Evolutionary conservation across 2,329 filamentous ascomycete genomes (phyloP), one percentile per base, ranked within the genome.

Genomic region (Sarocladium oryzae): DNA sequence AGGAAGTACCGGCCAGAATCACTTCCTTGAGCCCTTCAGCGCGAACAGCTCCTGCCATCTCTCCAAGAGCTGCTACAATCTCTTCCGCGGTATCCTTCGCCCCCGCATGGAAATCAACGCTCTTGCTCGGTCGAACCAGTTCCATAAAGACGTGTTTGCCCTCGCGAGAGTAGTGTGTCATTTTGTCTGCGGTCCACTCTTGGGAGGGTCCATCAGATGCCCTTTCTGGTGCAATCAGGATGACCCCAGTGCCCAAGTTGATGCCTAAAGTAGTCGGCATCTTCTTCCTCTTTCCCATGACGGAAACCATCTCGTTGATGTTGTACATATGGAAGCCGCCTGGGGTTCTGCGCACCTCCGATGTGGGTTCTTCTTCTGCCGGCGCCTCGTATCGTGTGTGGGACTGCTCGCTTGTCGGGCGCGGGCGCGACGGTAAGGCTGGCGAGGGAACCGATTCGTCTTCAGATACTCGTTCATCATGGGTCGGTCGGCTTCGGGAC

Each of bases 101-200:
- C 38, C 93, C 93, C 16, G 93, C 95, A 66, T 99, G 93, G 58
- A 99, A 95, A 69, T 99, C 93, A 53, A 96, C 77, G 66, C 90
- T 96, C 72, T 92, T 96, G 69, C 89, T 96, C 6, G 93, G 93
- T 51, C 86, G 78, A 49, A 96, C 85, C 43, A 99, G 76, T 66
- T 99, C 93, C 65, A 99, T 77, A 63, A 99, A 99, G 13, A 99
- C 88, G 68, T 97, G 93, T 65, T 99, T 99, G 32, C 92, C 93
- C 71, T 99, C 93, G 53, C 95, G 89, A 20, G 91, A 96, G 67
- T 97, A 97, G 68, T 96, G 89, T n/a, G 87, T 90, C 77, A 99
- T 86, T 65, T 88, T 93, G 38, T 97, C 91, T 1, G 90, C 92
- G 1, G 85, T 86, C 93, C 93, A 99, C 68, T 95, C 91, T 63